phyloP scores from a whole-genome alignment of 495 filamentous ascomycete genomes.

The Alectoria sarmentosa region DNA sequence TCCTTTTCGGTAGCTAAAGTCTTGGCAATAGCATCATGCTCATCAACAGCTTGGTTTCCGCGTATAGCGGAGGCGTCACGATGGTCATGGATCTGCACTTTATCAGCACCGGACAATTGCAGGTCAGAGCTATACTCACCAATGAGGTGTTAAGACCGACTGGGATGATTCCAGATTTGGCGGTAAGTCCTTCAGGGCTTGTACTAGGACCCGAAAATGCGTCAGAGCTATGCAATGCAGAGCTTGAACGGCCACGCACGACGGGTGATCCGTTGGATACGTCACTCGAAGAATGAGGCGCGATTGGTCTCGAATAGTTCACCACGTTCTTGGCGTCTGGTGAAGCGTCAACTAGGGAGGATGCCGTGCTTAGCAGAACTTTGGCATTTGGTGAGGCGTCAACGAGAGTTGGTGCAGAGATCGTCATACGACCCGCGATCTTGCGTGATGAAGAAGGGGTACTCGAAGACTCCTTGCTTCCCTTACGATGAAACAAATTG shows the following conservation, averaged over 20 bases:
- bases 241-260: background rate
- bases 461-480: background rate
- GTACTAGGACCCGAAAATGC: background rate
- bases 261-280: background rate
- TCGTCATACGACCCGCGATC: background rate
- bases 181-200: background rate
- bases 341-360: background rate
- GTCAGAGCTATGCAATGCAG: background rate
- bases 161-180: background rate
- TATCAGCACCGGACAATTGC: background rate
- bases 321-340: background rate
- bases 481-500: background rate
- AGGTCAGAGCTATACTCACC: background rate
- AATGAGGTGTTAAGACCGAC: background rate
- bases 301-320: slow-evolving; percentile 1
- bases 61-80: background rate
- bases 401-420: background rate
- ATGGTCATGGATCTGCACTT: background rate
- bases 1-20: background rate
- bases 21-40: background rate
- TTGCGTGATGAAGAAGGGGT: background rate
- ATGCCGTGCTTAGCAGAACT: background rate
- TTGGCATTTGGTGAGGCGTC: background rate
- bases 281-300: background rate
- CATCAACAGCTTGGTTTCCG: background rate